Percentiles rank a stretch among this genome's conserved stretches.
phyloP scores from a whole-genome alignment of 768 basidiomycete genomes.

The Fistulinella prunicolor region DNA sequence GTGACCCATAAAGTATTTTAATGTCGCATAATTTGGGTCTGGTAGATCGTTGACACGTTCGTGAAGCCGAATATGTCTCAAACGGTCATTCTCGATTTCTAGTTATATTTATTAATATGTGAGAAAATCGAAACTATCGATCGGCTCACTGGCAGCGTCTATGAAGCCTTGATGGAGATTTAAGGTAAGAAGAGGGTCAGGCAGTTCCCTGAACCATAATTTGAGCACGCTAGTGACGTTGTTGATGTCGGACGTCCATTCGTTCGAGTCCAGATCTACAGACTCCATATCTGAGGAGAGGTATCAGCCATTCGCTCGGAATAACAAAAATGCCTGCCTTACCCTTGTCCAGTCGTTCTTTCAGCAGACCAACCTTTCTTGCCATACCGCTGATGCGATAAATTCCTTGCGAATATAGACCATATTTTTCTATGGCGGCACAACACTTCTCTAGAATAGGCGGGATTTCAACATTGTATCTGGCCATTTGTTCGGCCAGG shows the following conservation, averaged over 20 bases:
- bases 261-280: slow-evolving; percentile 82
- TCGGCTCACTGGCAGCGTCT: slow-evolving; percentile 84
- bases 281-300: slow-evolving; percentile 68
- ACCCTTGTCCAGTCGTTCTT: slow-evolving; percentile 86
- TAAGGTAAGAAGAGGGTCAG: slow-evolving; percentile 87
- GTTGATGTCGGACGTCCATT: slow-evolving; percentile 94
- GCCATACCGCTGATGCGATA: slow-evolving; percentile 93
- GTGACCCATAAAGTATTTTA: slow-evolving; percentile 95
- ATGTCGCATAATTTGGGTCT: slow-evolving; percentile 96
- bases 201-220: slow-evolving; percentile 93
- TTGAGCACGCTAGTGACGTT: slow-evolving; percentile 93
- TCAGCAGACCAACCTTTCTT: slow-evolving; percentile 79
- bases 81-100: slow-evolving; percentile 92
- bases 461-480: slow-evolving; percentile 90
- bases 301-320: slow-evolving; percentile 20
- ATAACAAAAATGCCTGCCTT: slow-evolving; percentile 6
- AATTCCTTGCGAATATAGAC: slow-evolving; percentile 80
- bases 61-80: slow-evolving; percentile 93
- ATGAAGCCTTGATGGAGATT: slow-evolving; percentile 88
- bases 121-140: not conserved
- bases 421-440: slow-evolving; percentile 87
- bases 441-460: slow-evolving; percentile 85
- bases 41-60: slow-evolving; percentile 97
- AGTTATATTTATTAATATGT: slow-evolving; percentile 1
- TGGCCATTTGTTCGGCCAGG: slow-evolving; percentile 87